Evolutionary conservation across 495 filamentous ascomycete genomes (phyloP).

Genomic region (Talaromyces thailandensis): DNA sequence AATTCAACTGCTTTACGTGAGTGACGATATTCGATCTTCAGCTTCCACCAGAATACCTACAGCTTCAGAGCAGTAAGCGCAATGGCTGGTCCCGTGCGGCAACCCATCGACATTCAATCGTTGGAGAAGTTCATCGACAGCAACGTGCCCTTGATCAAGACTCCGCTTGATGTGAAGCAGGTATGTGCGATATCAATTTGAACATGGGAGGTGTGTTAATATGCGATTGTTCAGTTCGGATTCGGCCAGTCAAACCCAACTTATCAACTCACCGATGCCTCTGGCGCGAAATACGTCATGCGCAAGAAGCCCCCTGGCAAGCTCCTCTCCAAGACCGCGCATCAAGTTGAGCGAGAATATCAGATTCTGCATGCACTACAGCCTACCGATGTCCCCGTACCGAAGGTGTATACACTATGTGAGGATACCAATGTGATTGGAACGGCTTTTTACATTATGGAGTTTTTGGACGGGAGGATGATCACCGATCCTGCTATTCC

Average conservation of each 20-base stretch:
- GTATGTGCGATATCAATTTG: slow-evolving; percentile 35
- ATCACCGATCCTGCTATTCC: slow-evolving; percentile 84
- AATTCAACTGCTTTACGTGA: neutral
- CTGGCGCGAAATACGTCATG: slow-evolving; percentile 66
- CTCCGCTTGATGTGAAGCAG: slow-evolving; percentile 82
- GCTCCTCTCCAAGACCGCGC: slow-evolving; percentile 85
- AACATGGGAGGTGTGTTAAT: no score
- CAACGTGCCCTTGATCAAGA: slow-evolving; percentile 69
- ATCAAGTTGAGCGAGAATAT: slow-evolving; percentile 93
- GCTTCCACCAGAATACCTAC: neutral
- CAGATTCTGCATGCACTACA: slow-evolving; percentile 78
- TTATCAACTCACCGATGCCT: slow-evolving; percentile 69
- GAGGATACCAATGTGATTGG: slow-evolving; percentile 71
- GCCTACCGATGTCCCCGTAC: slow-evolving; percentile 75
- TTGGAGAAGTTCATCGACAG: slow-evolving; percentile 69
- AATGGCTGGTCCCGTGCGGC: slow-evolving; percentile 86
- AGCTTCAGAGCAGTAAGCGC: slow-evolving; percentile 4
- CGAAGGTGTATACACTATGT: slow-evolving; percentile 77
- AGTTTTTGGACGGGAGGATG: slow-evolving; percentile 84
- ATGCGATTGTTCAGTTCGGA: slow-evolving; percentile 62
- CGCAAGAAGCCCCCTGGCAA: slow-evolving; percentile 94
- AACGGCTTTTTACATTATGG: slow-evolving; percentile 95
- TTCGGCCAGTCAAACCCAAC: slow-evolving; percentile 98
- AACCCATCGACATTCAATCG: slow-evolving; percentile 71
- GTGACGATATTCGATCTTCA: neutral